phyloP scores from a whole-genome alignment of 2,329 filamentous ascomycete species.

The Metarhizium robertsii region DNA sequence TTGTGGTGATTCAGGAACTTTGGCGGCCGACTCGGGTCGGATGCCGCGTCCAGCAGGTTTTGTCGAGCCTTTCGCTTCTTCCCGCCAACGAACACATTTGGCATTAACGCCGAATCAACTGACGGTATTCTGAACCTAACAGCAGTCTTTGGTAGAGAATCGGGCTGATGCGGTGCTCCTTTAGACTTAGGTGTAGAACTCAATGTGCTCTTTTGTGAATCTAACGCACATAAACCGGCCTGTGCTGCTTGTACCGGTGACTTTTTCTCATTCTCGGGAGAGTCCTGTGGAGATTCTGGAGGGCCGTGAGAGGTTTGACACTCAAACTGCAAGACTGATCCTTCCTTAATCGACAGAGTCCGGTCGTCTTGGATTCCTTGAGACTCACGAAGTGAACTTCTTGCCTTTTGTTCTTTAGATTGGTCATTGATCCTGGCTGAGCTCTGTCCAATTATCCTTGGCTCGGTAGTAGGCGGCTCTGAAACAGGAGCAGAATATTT shows the following conservation, averaged over 20 bases:
- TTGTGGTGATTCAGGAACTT: slow-evolving; percentile 26
- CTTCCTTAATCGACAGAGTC: neutral
- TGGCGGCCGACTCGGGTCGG: slow-evolving; percentile 30
- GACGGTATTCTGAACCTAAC: neutral
- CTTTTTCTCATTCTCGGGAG: neutral
- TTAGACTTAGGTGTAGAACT: neutral
- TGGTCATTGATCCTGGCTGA: neutral
- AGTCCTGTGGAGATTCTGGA: neutral
- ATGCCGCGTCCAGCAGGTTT: slow-evolving; percentile 28
- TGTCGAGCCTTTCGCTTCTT: slow-evolving; percentile 26
- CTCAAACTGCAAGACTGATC: neutral
- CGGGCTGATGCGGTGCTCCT: neutral
- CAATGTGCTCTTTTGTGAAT: neutral
- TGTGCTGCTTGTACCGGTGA: neutral
- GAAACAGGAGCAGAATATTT: neutral
- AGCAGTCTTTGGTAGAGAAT: neutral
- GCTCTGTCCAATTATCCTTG: neutral
- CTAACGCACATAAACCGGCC: neutral
- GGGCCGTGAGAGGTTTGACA: neutral
- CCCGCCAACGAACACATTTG: slow-evolving; percentile 38
- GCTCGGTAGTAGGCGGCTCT: neutral
- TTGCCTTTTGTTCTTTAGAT: neutral
- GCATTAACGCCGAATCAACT: neutral
- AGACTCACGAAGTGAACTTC: neutral
- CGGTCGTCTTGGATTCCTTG: neutral